A percentile compares a stretch with the other conserved stretches of the same genome.
Evolutionary conservation across 2,329 filamentous ascomycete genomes (phyloP).

Genomic region (Diplodia intermedia): DNA sequence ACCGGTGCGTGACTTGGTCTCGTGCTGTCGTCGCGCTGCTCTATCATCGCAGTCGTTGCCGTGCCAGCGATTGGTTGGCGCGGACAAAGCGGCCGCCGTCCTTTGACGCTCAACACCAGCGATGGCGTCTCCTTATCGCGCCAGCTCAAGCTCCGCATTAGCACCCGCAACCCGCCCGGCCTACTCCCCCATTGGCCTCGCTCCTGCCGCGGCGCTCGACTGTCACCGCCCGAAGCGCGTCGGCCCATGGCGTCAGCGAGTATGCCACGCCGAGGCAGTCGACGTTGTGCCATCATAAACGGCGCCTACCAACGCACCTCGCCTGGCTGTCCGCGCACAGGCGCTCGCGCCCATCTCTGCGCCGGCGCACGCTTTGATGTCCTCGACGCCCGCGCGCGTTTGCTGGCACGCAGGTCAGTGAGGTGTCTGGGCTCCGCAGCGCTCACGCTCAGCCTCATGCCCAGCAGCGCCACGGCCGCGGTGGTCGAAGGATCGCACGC

Average conservation of each 20-base stretch:
- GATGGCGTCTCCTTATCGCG: constrained; percentile 24
- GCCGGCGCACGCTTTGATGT: background rate
- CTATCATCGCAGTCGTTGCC: constrained; percentile 23
- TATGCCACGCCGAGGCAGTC: constrained; percentile 10
- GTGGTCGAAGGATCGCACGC: background rate
- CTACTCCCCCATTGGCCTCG: constrained; percentile 25
- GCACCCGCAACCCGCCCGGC: background rate
- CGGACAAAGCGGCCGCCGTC: constrained; percentile 20
- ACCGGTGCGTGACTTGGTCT: constrained; percentile 27
- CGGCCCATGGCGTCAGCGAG: constrained; percentile 5
- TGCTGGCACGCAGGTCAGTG: background rate
- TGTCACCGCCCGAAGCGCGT: constrained; percentile 12
- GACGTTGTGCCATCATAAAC: constrained; percentile 5
- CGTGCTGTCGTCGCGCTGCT: constrained; percentile 14
- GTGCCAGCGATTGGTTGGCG: constrained; percentile 23
- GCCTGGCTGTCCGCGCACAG: background rate
- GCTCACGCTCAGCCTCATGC: too few relatives aligned
- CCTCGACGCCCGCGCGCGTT: constrained; percentile 8
- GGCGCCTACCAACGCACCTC: background rate
- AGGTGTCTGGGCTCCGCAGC: background rate
- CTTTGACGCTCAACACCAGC: constrained; percentile 20
- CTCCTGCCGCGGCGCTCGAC: background rate
- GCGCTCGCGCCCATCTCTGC: background rate
- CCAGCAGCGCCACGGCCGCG: background rate
- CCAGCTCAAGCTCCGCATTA: background rate